phyloP scores from a whole-genome alignment of 176 grass and related monocot genomes.

The Microstegium vimineum region DNA sequence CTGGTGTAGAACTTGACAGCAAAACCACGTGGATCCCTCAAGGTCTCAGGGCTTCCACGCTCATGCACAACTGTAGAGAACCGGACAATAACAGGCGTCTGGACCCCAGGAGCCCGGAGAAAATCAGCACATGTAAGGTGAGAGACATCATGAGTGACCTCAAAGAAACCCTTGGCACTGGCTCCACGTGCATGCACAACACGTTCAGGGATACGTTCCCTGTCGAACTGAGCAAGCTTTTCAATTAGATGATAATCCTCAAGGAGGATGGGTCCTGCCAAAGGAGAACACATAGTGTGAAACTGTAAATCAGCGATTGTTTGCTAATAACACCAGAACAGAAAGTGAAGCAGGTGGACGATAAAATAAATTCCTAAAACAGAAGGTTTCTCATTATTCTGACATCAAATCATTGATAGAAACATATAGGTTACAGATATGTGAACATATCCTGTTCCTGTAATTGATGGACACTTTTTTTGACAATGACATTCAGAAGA shows the following conservation, averaged over 20 bases:
- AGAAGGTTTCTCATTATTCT: not conserved
- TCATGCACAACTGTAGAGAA: slow-evolving; percentile 92
- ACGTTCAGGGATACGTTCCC: slow-evolving; percentile 79
- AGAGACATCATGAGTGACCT: slow-evolving; percentile 84
- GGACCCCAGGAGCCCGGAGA: slow-evolving; percentile 73
- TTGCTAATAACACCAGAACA: not conserved
- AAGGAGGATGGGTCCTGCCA: slow-evolving; percentile 68
- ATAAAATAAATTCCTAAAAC: not conserved
- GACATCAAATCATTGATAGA: too few relatives aligned
- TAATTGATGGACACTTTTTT: too few relatives aligned
- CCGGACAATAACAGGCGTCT: slow-evolving; percentile 69
- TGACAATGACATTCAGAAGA: too few relatives aligned
- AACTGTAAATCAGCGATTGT: not conserved
- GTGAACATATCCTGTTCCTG: too few relatives aligned
- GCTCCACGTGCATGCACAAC: slow-evolving; percentile 84
- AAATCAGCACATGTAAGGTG: slow-evolving; percentile 81
- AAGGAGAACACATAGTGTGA: not conserved
- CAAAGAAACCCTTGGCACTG: slow-evolving; percentile 89
- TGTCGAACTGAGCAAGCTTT: slow-evolving; percentile 87
- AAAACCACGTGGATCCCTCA: slow-evolving; percentile 84
- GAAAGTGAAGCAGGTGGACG: not conserved
- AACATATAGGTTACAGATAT: too few relatives aligned
- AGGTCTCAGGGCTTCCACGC: slow-evolving; percentile 83
- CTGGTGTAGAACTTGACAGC: slow-evolving; percentile 90
- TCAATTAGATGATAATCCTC: slow-evolving; percentile 92